Percentiles rank a stretch among this genome's conserved stretches.
Evolutionary conservation across 148 eudicot genomes (phyloP).

Genomic region (Cornus suecica): DNA sequence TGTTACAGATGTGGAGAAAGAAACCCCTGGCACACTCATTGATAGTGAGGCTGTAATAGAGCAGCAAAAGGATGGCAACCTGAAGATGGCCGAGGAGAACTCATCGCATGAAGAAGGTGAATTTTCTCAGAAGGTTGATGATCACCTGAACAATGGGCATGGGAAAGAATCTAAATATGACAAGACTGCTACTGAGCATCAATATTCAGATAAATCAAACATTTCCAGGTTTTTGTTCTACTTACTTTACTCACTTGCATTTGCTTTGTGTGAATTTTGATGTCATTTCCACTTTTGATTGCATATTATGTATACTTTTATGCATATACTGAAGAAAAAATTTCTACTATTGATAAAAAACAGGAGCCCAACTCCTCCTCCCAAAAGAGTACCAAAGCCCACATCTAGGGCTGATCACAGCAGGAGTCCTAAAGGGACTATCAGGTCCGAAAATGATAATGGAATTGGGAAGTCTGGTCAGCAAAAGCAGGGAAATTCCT

Average conservation of each 20-base stretch:
- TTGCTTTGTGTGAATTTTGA: neutral
- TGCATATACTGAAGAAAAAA: neutral
- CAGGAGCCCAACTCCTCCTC: slow-evolving; percentile 46
- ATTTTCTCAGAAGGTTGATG: slow-evolving; percentile 30
- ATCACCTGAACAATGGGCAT: slow-evolving; percentile 32
- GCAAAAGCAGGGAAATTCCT: slow-evolving; percentile 13
- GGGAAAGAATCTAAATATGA: slow-evolving; percentile 29
- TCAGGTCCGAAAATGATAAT: slow-evolving; percentile 17
- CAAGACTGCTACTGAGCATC: slow-evolving; percentile 22
- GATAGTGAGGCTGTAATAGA: slow-evolving; percentile 17
- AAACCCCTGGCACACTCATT: slow-evolving; percentile 26
- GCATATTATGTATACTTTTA: neutral
- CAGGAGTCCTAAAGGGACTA: slow-evolving; percentile 34
- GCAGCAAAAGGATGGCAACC: slow-evolving; percentile 27
- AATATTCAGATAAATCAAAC: slow-evolving; percentile 26
- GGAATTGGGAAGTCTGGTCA: slow-evolving; percentile 13
- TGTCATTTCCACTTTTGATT: slow-evolving; percentile 3
- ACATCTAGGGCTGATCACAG: slow-evolving; percentile 40
- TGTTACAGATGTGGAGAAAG: slow-evolving; percentile 35
- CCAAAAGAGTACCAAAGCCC: slow-evolving; percentile 27
- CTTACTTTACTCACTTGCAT: slow-evolving; percentile 5
- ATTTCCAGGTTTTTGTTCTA: slow-evolving; percentile 53
- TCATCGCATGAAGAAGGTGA: slow-evolving; percentile 44
- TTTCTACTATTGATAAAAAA: slow-evolving; percentile 1
- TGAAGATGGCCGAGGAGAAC: slow-evolving; percentile 23